Conservation (phyloP, 1,284 basidiomycete genomes). For the Sparassis latifolia region DNA sequence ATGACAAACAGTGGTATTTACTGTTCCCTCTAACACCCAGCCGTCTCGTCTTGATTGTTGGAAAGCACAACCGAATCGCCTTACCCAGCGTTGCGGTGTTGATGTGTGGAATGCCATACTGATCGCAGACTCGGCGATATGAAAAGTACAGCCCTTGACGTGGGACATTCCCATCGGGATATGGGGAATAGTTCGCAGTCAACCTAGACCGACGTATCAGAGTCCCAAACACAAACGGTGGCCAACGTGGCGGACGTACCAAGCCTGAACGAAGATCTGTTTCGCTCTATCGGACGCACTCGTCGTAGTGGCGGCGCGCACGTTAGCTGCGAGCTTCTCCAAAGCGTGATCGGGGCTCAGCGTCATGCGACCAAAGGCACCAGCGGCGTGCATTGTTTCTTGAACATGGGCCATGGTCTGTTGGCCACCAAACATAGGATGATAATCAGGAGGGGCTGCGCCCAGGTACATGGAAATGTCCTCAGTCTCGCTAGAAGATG, state of each 20-base stretch:
- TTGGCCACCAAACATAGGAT: slow-evolving; percentile 43
- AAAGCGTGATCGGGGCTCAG: slow-evolving; percentile 68
- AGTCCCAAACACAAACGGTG: slow-evolving; percentile 3
- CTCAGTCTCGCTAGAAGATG: slow-evolving; percentile 79
- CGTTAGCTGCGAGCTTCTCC: slow-evolving; percentile 81
- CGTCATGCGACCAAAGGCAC: slow-evolving; percentile 68
- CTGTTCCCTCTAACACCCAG: slow-evolving; percentile 88
- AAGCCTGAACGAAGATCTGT: slow-evolving; percentile 86
- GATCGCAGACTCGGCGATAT: slow-evolving; percentile 84
- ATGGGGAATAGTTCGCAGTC: slow-evolving; percentile 82
- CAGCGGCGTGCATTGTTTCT: slow-evolving; percentile 59
- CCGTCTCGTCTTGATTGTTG: slow-evolving; percentile 88
- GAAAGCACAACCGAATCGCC: slow-evolving; percentile 87
- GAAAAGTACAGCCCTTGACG: slow-evolving; percentile 87
- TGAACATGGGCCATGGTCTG: slow-evolving; percentile 35
- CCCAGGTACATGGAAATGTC: slow-evolving; percentile 73
- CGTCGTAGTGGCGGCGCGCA: slow-evolving; percentile 80
- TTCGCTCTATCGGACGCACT: slow-evolving; percentile 84
- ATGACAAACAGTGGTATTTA: slow-evolving; percentile 80
- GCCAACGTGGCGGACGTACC: slow-evolving; percentile 40
- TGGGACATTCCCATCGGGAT: slow-evolving; percentile 84
- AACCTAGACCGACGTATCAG: slow-evolving; percentile 43
- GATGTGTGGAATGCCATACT: slow-evolving; percentile 86
- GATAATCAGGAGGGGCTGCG: slow-evolving; percentile 44
- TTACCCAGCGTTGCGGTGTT: slow-evolving; percentile 93